Base-by-base conservation (phyloP, 306 rosid genomes). In the Phaseolus lunatus region DNA sequence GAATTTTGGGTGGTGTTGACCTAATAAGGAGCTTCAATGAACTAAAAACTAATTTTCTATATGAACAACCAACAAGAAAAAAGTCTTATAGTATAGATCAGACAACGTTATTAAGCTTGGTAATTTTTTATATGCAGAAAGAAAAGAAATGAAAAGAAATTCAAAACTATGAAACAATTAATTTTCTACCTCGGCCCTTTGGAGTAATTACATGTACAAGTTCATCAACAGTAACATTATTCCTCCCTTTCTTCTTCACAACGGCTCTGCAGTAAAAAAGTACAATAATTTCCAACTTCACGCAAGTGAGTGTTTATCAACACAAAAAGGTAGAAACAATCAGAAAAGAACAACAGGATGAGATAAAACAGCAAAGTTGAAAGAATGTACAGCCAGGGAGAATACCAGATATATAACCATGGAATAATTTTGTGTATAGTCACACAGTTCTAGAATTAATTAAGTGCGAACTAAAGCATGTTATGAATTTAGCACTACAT, bases 221-320 rank as follows among this genome's bases (percentile, higher is more conserved):
- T 77, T 93, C 97, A 70, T 93, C 98, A 56, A 93, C 89, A 5
- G 91, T 91, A 47, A 93, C 94, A 81, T 82, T 90, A 66, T 87
- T 90, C 86, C 93, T 87, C 80, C 98, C 98, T 63, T 93, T 91
- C 86, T 90, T 93, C 91, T 86, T 91, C 37, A 93, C 87, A 77
- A 86, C 84, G 43, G 91, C 85, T 83, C 98, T 91, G 75, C 24
- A 48, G 31, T 23, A 70, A 65, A 31, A n/a, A 24, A 18, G 48
- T 18, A 41, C 61, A 48, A 77, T 16, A 45, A 50, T 39, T 77
- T 80, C 58, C 56, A 65, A 37, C 47, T 58, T 18, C 49, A 43
- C 53, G 80, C 29, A 58, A 67, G 14, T n/a, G n/a, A n/a, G n/a
- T 48, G 56, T 20, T 43, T 43, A 47, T 18, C 37, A 78, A 64